Percentiles rank a stretch among this genome's conserved stretches.
These are phyloP conservation scores for Pinus tabuliformis DNA, from an alignment of 75 land plant genomes.

Conservation along the genomic window DNA sequence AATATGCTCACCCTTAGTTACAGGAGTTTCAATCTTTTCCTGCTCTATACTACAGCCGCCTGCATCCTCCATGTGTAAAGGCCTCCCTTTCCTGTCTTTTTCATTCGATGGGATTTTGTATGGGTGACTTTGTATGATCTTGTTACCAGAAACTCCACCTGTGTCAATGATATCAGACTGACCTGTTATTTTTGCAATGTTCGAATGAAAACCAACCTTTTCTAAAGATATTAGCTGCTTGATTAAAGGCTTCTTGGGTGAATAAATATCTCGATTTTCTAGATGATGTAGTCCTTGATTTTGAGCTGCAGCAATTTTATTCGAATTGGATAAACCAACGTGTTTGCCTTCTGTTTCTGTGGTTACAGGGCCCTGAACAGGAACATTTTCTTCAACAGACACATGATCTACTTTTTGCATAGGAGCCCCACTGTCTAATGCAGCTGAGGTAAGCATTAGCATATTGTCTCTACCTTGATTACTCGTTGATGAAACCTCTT, in stretches of 20 bases:
- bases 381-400: too few species aligned
- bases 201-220: background rate
- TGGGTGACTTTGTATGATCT: too few species aligned
- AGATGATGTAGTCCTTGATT: background rate
- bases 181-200: background rate
- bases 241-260: background rate
- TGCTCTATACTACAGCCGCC: background rate
- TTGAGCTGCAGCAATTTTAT: too few species aligned
- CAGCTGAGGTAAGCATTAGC: too few species aligned
- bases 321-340: too few species aligned
- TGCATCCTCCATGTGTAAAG: background rate
- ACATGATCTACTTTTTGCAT: too few species aligned
- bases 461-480: too few species aligned
- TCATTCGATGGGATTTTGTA: background rate
- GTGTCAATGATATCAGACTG: background rate
- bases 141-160: background rate
- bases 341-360: too few species aligned
- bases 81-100: background rate
- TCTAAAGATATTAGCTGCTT: background rate
- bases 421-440: too few species aligned
- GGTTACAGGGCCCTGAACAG: too few species aligned
- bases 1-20: background rate
- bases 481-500: too few species aligned
- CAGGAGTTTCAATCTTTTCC: background rate
- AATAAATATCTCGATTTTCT: background rate